Conservation (phyloP, 495 filamentous ascomycete genomes). For the Penicillium antarcticum region DNA sequence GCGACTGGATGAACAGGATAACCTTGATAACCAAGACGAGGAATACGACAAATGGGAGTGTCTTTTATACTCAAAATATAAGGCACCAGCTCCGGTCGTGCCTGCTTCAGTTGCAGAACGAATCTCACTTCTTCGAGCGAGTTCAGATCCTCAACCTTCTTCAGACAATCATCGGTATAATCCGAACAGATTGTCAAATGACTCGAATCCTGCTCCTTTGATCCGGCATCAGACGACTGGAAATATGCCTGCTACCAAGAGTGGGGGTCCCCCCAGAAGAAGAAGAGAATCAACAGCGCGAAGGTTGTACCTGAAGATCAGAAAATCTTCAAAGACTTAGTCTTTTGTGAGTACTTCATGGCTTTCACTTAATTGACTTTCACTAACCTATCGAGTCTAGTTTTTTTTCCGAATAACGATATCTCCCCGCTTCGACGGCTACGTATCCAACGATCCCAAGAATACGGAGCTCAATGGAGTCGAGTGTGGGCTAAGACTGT, state of each 20-base stretch:
- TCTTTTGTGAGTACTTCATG: slow-evolving; percentile 51
- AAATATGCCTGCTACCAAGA: slow-evolving; percentile 16
- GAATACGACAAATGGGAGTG: slow-evolving; percentile 10
- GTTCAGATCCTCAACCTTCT: slow-evolving; percentile 13
- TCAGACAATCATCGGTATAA: not conserved
- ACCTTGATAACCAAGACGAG: slow-evolving; percentile 30
- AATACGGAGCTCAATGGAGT: slow-evolving; percentile 71
- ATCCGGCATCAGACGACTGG: slow-evolving; percentile 12
- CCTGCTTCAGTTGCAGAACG: not conserved
- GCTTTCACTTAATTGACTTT: not conserved
- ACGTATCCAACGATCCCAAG: slow-evolving; percentile 69
- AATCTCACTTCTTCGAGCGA: slow-evolving; percentile 6
- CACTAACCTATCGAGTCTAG: slow-evolving; percentile 27
- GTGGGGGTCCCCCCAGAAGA: slow-evolving; percentile 17
- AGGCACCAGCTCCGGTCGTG: not conserved
- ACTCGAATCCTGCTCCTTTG: slow-evolving; percentile 1
- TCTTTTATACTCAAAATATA: slow-evolving; percentile 4
- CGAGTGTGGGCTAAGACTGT: slow-evolving; percentile 49
- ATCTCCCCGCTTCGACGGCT: slow-evolving; percentile 60
- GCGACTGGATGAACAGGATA: slow-evolving; percentile 43
- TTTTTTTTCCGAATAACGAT: slow-evolving; percentile 80
- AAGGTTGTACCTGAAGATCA: slow-evolving; percentile 53
- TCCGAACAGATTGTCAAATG: not conserved
- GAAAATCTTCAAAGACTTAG: slow-evolving; percentile 62
- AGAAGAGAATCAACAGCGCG: slow-evolving; percentile 24